Evolutionary conservation across 306 rosid species (phyloP).

Genomic region (Citrullus colocynthis): DNA sequence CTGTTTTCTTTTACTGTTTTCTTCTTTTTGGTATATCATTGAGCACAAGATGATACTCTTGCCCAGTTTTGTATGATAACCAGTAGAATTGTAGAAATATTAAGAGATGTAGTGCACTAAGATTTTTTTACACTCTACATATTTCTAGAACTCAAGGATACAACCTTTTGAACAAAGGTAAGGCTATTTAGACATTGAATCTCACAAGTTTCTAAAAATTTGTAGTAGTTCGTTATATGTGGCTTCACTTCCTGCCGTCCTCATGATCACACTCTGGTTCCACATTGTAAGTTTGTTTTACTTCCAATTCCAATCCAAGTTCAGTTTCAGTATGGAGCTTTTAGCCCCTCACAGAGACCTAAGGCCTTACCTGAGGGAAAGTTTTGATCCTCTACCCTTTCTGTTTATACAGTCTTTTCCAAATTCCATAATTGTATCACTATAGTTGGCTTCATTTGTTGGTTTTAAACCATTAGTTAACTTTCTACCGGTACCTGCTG

Average conservation of each 20-base stretch:
- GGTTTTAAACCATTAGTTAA: neutral
- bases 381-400: neutral
- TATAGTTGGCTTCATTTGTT: neutral
- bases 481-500: neutral
- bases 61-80: neutral
- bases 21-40: neutral
- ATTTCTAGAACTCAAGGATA: neutral
- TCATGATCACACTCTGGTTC: neutral
- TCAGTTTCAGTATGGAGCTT: neutral
- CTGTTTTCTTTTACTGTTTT: neutral
- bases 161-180: neutral
- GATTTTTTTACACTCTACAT: neutral
- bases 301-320: neutral
- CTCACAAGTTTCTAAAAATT: neutral
- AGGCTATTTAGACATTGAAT: neutral
- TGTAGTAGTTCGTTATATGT: neutral
- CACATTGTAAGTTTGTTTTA: neutral
- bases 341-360: neutral
- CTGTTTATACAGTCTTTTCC: neutral
- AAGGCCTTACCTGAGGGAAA: neutral
- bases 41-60: neutral
- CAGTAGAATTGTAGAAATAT: neutral
- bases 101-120: neutral
- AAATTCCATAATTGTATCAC: neutral
- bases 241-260: neutral